Conservation (phyloP, 177 flowering plant genomes). For the Telopea speciosissima region DNA sequence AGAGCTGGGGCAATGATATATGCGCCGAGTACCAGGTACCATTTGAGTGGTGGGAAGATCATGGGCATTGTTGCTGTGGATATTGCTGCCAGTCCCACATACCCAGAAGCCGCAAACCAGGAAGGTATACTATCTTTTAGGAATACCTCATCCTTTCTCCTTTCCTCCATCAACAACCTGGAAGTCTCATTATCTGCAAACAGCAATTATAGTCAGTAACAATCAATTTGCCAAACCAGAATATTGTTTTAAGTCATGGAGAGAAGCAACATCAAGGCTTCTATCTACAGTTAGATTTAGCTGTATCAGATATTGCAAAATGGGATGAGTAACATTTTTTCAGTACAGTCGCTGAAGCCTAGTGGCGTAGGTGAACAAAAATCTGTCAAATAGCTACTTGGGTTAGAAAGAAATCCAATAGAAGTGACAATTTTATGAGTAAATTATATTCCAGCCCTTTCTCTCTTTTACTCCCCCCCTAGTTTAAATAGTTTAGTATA, state of each 20-base stretch:
- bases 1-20: constrained; percentile 88
- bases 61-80: constrained; percentile 78
- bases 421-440: too few relatives aligned
- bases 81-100: constrained; percentile 73
- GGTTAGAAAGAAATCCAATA: too few relatives aligned
- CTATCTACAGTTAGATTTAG: too few relatives aligned
- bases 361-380: too few relatives aligned
- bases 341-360: too few relatives aligned
- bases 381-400: too few relatives aligned
- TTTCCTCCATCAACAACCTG: constrained; percentile 42
- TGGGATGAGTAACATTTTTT: too few relatives aligned
- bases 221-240: constrained; percentile 1
- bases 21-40: constrained; percentile 81
- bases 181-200: constrained; percentile 51
- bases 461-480: too few relatives aligned
- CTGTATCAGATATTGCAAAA: too few relatives aligned
- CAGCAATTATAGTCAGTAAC: neutral
- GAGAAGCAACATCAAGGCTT: too few relatives aligned
- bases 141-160: constrained; percentile 53
- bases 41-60: constrained; percentile 80
- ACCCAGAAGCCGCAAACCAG: constrained; percentile 87
- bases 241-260: neutral
- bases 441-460: too few relatives aligned
- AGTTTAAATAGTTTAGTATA: too few relatives aligned
- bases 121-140: constrained; percentile 75